Percentiles rank a stretch among this genome's conserved stretches.
Conservation (phyloP, 768 basidiomycete species). For the Termitomyces sp. region DNA sequence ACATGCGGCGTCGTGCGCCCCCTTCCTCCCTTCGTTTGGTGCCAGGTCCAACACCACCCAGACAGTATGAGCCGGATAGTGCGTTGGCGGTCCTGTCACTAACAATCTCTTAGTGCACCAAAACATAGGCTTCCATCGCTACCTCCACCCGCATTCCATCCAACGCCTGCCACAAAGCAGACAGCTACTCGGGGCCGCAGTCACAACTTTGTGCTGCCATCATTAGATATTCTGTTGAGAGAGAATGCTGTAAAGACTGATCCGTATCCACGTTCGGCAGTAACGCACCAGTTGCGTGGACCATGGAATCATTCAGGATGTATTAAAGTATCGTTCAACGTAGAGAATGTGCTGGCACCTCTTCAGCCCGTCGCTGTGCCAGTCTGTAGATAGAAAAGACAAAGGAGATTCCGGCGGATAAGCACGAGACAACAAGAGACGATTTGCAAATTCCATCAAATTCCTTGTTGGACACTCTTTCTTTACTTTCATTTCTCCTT, state of each 20-base stretch:
- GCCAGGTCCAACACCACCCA: slow-evolving; percentile 56
- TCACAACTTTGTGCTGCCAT: slow-evolving; percentile 9
- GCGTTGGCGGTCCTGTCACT: slow-evolving; percentile 1
- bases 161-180: slow-evolving; percentile 18
- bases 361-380: slow-evolving; percentile 40
- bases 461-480: slow-evolving; percentile 16
- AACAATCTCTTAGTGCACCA: slow-evolving; percentile 30
- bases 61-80: slow-evolving; percentile 28
- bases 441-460: slow-evolving; percentile 15
- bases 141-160: slow-evolving; percentile 48
- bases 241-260: slow-evolving; percentile 1
- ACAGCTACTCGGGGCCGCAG: slow-evolving; percentile 9
- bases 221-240: slow-evolving; percentile 2
- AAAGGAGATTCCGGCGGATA: slow-evolving; percentile 14
- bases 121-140: slow-evolving; percentile 66
- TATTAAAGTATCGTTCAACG: slow-evolving; percentile 36
- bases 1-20: slow-evolving; percentile 65
- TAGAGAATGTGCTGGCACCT: slow-evolving; percentile 39
- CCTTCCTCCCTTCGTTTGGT: slow-evolving; percentile 61
- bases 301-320: slow-evolving; percentile 57
- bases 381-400: slow-evolving; percentile 12
- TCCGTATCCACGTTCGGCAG: slow-evolving; percentile 14
- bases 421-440: slow-evolving; percentile 26
- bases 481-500: slow-evolving; percentile 20
- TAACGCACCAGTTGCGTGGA: slow-evolving; percentile 29